Percentiles rank a stretch among this genome's conserved stretches.
Conservation (phyloP, 345 rosid species). For the Gossypium raimondii region DNA sequence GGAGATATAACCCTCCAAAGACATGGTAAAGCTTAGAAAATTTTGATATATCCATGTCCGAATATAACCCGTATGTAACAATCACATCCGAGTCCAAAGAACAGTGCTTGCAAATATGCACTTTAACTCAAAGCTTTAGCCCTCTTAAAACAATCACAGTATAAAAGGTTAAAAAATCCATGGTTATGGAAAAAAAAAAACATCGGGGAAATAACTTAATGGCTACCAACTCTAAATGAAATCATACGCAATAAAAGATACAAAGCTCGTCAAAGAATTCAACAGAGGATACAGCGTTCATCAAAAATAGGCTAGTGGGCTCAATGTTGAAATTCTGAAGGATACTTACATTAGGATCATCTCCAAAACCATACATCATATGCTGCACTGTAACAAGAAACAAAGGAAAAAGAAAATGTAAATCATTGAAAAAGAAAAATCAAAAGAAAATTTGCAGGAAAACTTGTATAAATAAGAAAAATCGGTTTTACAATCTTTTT, state of each 20-base stretch:
- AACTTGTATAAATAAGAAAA: not conserved
- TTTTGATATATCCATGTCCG: not conserved
- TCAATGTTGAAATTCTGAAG: not conserved
- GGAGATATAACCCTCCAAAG: not conserved
- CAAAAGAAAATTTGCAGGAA: not conserved
- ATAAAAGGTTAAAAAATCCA: not conserved
- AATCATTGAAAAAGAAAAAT: not conserved
- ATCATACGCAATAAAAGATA: not conserved
- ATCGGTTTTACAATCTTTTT: conserved; percentile 66
- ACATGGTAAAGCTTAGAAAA: not conserved
- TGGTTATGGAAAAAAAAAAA: not conserved
- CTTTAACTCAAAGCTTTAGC: not conserved
- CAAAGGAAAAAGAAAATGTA: not conserved
- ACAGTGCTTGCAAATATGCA: not conserved
- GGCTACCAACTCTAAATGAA: not conserved
- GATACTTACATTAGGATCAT: conserved; percentile 71
- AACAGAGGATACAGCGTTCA: too few species aligned
- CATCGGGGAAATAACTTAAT: not conserved
- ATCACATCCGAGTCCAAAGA: not conserved
- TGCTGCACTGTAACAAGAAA: conserved; percentile 64
- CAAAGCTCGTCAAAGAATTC: not conserved
- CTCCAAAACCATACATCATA: conserved; percentile 97
- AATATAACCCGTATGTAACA: not conserved
- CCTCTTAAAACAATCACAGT: not conserved
- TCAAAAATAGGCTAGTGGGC: not conserved